Evolutionary conservation across 257 asterid species (phyloP).

Genomic region (Solanum sejunctum): DNA sequence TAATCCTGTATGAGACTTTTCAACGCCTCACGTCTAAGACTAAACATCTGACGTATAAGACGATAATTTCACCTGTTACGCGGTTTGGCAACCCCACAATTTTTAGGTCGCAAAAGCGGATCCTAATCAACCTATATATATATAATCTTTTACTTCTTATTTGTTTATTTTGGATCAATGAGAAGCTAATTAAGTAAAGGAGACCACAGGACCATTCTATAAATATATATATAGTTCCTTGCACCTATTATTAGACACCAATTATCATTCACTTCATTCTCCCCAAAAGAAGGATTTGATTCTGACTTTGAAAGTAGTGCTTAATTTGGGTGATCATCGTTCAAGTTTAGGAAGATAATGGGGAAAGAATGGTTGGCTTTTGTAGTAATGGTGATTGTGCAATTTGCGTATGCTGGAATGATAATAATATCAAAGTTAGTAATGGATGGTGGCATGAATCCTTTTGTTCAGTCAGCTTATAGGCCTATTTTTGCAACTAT

Average conservation of each 20-base stretch:
- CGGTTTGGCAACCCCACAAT: too few species aligned
- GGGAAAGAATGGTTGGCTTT: constrained; percentile 32
- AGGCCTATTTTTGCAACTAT: constrained; percentile 65
- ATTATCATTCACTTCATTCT: not conserved
- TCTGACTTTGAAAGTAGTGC: not conserved
- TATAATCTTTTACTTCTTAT: too few species aligned
- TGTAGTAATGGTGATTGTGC: constrained; percentile 54
- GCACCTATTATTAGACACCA: not conserved
- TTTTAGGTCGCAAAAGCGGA: too few species aligned
- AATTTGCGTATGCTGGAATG: constrained; percentile 73
- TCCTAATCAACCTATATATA: too few species aligned
- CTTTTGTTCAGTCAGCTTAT: constrained; percentile 73
- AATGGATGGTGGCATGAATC: constrained; percentile 85
- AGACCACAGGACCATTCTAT: not conserved
- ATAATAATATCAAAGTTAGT: constrained; percentile 65
- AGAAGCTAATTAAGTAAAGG: too few species aligned
- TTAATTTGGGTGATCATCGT: not conserved
- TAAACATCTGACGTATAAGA: too few species aligned
- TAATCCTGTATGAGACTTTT: too few species aligned
- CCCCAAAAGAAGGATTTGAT: not conserved
- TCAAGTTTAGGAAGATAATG: constrained; percentile 9
- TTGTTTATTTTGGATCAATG: too few species aligned
- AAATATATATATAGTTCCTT: not conserved
- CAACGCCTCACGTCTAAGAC: too few species aligned
- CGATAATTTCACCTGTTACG: too few species aligned